These are phyloP conservation scores for Stephania cephalantha DNA, from an alignment of 164 flowering plant genomes.

Conservation along the genomic window DNA sequence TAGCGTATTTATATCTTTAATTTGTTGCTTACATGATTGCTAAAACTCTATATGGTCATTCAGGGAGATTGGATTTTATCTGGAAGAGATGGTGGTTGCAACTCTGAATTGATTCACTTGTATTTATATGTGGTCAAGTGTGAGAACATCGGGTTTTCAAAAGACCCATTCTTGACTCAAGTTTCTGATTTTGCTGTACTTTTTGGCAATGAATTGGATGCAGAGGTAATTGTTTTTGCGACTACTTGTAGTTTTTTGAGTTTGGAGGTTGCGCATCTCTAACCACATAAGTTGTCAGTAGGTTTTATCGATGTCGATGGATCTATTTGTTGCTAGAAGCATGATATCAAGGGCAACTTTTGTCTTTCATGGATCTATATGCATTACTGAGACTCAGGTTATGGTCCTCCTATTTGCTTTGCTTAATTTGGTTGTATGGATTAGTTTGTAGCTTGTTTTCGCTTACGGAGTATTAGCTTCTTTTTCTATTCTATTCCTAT, in stretches of 20 bases:
- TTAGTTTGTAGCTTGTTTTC: background rate
- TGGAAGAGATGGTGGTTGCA: constrained; percentile 44
- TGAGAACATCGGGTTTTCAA: constrained; percentile 57
- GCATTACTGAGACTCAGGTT: constrained; percentile 70
- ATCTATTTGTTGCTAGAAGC: constrained; percentile 95
- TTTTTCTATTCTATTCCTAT: background rate
- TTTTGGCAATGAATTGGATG: constrained; percentile 96
- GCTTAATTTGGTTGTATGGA: background rate
- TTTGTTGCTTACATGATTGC: constrained; percentile 4
- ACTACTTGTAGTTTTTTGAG: background rate
- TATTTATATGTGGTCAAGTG: constrained; percentile 73
- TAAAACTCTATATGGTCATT: constrained; percentile 16
- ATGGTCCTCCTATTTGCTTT: background rate
- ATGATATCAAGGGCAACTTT: constrained; percentile 83
- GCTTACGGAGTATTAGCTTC: constrained; percentile 6
- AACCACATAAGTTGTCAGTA: constrained; percentile 19
- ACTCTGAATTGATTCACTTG: constrained; percentile 49
- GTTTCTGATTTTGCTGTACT: constrained; percentile 91
- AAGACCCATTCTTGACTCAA: constrained; percentile 69
- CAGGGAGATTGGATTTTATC: constrained; percentile 97
- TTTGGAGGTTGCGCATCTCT: constrained; percentile 6
- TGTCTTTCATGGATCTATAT: constrained; percentile 59
- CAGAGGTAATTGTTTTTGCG: constrained; percentile 55
- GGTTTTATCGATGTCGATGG: constrained; percentile 99
- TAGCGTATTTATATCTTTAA: background rate